Percentiles rank a stretch among this genome's conserved stretches.
Evolutionary conservation across 495 filamentous ascomycete species (phyloP).

Genomic region (Penicillium verhagenii): DNA sequence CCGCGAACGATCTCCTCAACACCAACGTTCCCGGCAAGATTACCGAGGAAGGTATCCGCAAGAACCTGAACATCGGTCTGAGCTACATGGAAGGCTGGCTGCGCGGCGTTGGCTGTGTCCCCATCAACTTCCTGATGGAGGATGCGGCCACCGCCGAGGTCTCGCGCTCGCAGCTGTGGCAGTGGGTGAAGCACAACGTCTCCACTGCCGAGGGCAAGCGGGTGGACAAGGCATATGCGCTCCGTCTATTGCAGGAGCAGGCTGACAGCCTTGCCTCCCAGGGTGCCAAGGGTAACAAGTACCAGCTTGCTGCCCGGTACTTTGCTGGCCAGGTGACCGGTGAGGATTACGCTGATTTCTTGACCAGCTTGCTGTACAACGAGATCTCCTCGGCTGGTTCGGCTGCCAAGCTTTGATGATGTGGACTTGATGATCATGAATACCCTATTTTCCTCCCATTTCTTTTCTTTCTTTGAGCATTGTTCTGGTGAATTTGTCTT

Average conservation of each 20-base stretch:
- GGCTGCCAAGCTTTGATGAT: constrained; percentile 72
- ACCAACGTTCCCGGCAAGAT: constrained; percentile 95
- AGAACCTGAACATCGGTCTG: constrained; percentile 96
- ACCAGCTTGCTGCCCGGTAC: constrained; percentile 84
- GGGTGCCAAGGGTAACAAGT: constrained; percentile 89
- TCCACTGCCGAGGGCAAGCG: constrained; percentile 86
- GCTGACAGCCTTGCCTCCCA: constrained; percentile 70
- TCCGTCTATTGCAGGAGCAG: constrained; percentile 84
- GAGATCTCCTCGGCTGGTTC: constrained; percentile 88
- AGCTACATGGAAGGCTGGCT: constrained; percentile 99
- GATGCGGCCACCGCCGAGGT: constrained; percentile 98
- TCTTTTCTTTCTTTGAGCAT: background rate
- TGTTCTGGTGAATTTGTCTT: background rate
- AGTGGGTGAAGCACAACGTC: constrained; percentile 88
- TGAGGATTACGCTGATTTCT: constrained; percentile 95
- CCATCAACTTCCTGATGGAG: constrained; percentile 99
- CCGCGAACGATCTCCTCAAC: constrained; percentile 90
- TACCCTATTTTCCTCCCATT: constrained; percentile 23
- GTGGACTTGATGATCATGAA: constrained; percentile 28
- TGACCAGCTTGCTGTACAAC: constrained; percentile 92
- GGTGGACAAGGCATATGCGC: constrained; percentile 86
- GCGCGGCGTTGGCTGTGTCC: constrained; percentile 90
- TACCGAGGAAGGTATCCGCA: constrained; percentile 94
- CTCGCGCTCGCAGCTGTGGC: constrained; percentile 88
- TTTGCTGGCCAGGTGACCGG: constrained; percentile 92